A percentile compares a stretch with the other conserved stretches of the same genome.
Conservation (phyloP, 139 green algal species). For the Astrephomene gubernaculifera region DNA sequence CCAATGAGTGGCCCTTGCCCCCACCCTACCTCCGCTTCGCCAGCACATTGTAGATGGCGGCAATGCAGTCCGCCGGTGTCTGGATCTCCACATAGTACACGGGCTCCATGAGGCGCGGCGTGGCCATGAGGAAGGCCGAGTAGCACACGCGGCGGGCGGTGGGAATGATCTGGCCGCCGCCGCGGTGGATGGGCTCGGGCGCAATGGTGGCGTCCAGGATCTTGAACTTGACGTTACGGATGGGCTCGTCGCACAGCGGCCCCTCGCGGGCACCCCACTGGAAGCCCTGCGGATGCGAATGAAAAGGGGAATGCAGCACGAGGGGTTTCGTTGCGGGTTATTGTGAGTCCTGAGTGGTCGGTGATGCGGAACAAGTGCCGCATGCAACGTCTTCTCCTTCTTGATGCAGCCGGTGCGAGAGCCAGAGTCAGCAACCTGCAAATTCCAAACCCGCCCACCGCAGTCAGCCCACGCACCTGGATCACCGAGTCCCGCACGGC, state of each 20-base stretch:
- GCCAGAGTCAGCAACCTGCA: no score
- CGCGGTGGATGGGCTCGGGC: conserved; percentile 81
- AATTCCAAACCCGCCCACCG: no score
- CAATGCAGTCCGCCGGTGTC: conserved; percentile 94
- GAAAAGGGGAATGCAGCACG: no score
- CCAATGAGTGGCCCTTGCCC: background rate
- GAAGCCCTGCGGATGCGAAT: conserved; percentile 30
- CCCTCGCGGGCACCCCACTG: conserved; percentile 95
- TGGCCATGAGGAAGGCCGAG: conserved; percentile 97
- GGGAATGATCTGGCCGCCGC: conserved; percentile 96
- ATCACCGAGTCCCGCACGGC: conserved; percentile 88
- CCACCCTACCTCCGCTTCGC: conserved; percentile 79
- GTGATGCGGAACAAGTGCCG: no score
- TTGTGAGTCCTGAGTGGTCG: no score
- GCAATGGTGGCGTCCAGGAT: conserved; percentile 77
- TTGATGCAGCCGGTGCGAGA: no score
- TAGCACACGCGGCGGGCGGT: conserved; percentile 93
- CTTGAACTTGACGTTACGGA: conserved; percentile 98
- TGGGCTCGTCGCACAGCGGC: conserved; percentile 97
- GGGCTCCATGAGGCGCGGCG: conserved; percentile 97
- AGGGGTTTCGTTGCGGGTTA: no score
- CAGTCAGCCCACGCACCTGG: conserved; percentile 79
- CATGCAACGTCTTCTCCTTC: no score
- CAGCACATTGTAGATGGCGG: conserved; percentile 96
- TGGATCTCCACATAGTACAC: conserved; percentile 77